Evolutionary conservation across 2,329 filamentous ascomycete species (phyloP).

Genomic region (Fusarium brachygibbosum): DNA sequence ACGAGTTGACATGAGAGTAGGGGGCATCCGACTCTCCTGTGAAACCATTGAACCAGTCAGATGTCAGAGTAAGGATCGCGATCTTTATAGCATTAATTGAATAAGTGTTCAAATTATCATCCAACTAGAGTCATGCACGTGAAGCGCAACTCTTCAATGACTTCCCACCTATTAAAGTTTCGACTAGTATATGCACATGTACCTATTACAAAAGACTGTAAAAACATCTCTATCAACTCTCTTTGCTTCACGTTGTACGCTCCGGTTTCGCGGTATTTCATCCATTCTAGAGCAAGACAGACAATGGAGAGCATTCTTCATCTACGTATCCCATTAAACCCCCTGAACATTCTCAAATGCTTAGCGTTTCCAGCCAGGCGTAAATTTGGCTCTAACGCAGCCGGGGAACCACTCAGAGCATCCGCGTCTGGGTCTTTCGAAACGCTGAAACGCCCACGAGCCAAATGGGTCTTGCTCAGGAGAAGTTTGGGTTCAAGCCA

Average conservation of each 20-base stretch:
- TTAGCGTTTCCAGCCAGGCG: slow-evolving; percentile 34
- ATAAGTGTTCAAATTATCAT: not conserved
- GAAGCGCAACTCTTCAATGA: not conserved
- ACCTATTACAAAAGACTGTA: not conserved
- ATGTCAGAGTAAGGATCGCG: not conserved
- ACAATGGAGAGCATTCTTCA: not conserved
- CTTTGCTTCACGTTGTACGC: not conserved
- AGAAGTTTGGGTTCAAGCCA: slow-evolving; percentile 25
- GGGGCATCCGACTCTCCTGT: slow-evolving; percentile 6
- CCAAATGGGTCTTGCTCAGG: slow-evolving; percentile 36
- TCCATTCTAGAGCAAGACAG: not conserved
- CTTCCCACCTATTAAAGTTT: not conserved
- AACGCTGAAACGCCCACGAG: slow-evolving; percentile 34
- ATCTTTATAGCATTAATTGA: slow-evolving; percentile 2
- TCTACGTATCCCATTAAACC: slow-evolving; percentile 37
- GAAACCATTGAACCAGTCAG: slow-evolving; percentile 4
- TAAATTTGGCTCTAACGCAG: slow-evolving; percentile 34
- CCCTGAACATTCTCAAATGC: slow-evolving; percentile 31
- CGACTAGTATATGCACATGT: too few relatives aligned
- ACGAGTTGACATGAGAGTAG: slow-evolving; percentile 10
- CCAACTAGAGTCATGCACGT: not conserved
- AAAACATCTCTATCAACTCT: too few relatives aligned
- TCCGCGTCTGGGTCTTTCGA: slow-evolving; percentile 25
- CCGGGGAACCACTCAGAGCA: slow-evolving; percentile 36
- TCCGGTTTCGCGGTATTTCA: not conserved